Evolutionary conservation across 148 eudicot species (phyloP), one percentile per base, ranked within the genome.

Genomic region (Chenopodium album): DNA sequence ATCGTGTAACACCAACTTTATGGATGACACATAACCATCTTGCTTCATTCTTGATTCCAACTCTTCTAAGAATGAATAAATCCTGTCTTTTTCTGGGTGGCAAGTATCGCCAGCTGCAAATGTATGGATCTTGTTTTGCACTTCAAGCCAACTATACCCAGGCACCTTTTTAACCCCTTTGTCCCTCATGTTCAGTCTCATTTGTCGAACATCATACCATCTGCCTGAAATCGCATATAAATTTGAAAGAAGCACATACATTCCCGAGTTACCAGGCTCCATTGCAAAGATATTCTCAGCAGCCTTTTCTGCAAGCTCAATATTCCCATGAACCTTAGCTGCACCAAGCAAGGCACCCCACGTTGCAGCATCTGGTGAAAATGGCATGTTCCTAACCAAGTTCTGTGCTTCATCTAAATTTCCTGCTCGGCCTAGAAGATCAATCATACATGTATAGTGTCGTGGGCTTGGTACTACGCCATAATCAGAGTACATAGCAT

Each of bases 341-440:
- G 90, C 90, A 70, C 85, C 90, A 72, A 88, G 89, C 75, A 88
- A 84, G 32, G 89, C 89, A 68, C 90, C 89, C 90, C 90, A 88
- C 66, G 89, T 79, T 67, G 89, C 85, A 76, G 90, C 83, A 81
- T 88, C 89, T 23, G 90, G 89, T 71, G 82, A 82, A 85, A 88
- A 85, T 75, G 90, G 90, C 89, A 88, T 88, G 63, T 68, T 80
- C 46, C 69, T 72, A 67, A 88, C 78, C 62, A 88, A 69, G 47
- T 85, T 76, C 60, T 79, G 80, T 44, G 90, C 90, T 73, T 88
- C 90, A 37, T 85, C 76, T 62, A 88, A 85, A 63, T 59, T 84
- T 9, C 90, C 90, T 17, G 90, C 85, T 59, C 90, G 83, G 54
- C 90, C 86, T 29, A 88, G 78, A 48, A 88, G 87, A 85, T 88